These are phyloP conservation scores for Clonostachys sp. DNA, from an alignment of 2,329 filamentous ascomycete genomes.

Conservation along the genomic window DNA sequence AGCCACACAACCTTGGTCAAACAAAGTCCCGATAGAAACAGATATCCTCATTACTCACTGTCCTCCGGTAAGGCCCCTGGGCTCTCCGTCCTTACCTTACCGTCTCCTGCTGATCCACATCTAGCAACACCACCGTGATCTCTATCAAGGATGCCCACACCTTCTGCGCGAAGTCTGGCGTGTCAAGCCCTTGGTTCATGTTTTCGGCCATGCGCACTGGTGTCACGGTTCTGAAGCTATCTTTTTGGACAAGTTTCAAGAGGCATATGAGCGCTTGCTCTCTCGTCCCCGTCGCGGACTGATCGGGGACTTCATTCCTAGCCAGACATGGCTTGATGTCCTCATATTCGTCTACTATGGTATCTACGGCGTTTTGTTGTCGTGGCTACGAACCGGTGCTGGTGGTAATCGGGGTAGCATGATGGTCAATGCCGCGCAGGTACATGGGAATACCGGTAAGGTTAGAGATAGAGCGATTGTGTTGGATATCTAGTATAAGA, in stretches of 20 bases:
- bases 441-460: constrained; percentile 46
- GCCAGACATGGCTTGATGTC: constrained; percentile 40
- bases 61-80: constrained; percentile 51
- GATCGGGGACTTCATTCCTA: constrained; percentile 39
- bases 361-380: constrained; percentile 43
- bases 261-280: constrained; percentile 64
- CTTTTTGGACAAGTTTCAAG: constrained; percentile 72
- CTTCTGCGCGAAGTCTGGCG: constrained; percentile 71
- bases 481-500: constrained; percentile 13
- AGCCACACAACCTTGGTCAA: constrained; percentile 66
- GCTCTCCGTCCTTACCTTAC: background rate
- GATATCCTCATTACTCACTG: constrained; percentile 81
- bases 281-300: constrained; percentile 33
- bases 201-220: constrained; percentile 83
- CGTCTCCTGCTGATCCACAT: background rate
- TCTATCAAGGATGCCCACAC: constrained; percentile 64
- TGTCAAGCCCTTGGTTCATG: constrained; percentile 68
- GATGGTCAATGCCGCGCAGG: constrained; percentile 54
- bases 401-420: constrained; percentile 42
- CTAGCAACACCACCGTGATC: constrained; percentile 63
- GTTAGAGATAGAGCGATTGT: constrained; percentile 33
- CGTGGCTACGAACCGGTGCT: constrained; percentile 50
- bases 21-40: constrained; percentile 64
- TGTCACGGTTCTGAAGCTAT: constrained; percentile 65
- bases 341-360: constrained; percentile 39